Evolutionary conservation across 768 basidiomycete genomes (phyloP).

Genomic region (Leccinum pellstonianum): DNA sequence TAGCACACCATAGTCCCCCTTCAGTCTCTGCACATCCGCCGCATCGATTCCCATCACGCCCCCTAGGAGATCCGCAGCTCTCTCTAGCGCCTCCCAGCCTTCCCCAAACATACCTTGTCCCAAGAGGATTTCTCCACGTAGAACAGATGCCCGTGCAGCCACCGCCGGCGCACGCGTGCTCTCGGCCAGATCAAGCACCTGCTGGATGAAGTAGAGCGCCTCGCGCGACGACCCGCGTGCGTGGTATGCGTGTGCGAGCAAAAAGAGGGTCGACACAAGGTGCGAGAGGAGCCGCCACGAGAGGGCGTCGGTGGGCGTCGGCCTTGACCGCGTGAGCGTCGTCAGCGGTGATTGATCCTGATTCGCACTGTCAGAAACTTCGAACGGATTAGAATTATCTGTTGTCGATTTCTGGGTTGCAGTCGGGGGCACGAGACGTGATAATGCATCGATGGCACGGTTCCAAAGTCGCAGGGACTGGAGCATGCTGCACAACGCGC

Average conservation of each 20-base stretch:
- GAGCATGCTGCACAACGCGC: conserved; percentile 55
- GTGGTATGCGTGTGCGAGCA: conserved; percentile 63
- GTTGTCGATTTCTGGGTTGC: conserved; percentile 25
- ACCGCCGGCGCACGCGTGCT: conserved; percentile 66
- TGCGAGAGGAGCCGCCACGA: conserved; percentile 80
- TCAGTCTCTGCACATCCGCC: conserved; percentile 56
- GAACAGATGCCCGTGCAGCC: conserved; percentile 60
- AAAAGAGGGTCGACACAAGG: conserved; percentile 63
- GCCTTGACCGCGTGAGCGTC: conserved; percentile 11
- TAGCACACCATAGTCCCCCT: conserved; percentile 46
- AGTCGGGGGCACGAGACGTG: conserved; percentile 47
- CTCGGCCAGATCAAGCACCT: conserved; percentile 71
- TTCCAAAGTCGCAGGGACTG: conserved; percentile 80
- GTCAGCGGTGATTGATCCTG: conserved; percentile 26
- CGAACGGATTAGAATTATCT: conserved; percentile 57
- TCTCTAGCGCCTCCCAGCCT: conserved; percentile 52
- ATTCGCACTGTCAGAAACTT: conserved; percentile 38
- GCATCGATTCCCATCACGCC: conserved; percentile 54
- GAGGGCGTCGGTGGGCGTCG: conserved; percentile 46
- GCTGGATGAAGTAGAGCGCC: conserved; percentile 79
- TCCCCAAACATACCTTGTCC: conserved; percentile 59
- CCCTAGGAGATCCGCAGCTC: conserved; percentile 46
- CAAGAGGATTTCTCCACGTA: conserved; percentile 69
- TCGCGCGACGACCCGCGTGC: conserved; percentile 80
- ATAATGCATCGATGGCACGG: conserved; percentile 67